Percentiles rank a stretch among this genome's conserved stretches.
Conservation (phyloP, 441 rosid genomes). For the Brassica hybrid region DNA sequence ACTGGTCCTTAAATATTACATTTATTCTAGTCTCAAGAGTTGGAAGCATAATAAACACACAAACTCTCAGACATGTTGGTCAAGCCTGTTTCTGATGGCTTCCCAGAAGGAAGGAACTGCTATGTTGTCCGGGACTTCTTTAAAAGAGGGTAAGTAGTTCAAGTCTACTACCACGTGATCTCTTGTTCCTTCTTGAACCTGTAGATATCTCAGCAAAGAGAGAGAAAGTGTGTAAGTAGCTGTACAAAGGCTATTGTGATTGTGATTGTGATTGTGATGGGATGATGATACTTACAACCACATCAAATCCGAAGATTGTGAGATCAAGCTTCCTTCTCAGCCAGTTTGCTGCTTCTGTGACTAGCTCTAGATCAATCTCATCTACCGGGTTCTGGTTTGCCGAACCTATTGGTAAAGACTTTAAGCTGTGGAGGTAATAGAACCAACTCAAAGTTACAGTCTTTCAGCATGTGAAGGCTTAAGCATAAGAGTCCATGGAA, state of each 20-base stretch:
- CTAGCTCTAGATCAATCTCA: constrained; percentile 62
- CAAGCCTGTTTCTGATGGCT: constrained; percentile 62
- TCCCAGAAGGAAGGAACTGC: constrained; percentile 88
- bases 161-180: constrained; percentile 92
- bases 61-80: background rate
- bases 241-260: too few species aligned
- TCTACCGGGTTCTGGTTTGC: constrained; percentile 37
- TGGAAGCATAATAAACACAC: too few species aligned
- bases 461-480: constrained; percentile 14
- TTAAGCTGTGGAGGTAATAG: constrained; percentile 62
- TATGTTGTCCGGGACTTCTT: constrained; percentile 71
- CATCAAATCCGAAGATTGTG: constrained; percentile 91
- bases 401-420: constrained; percentile 66
- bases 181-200: constrained; percentile 74
- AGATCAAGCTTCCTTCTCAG: constrained; percentile 69
- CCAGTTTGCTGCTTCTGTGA: constrained; percentile 76
- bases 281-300: constrained; percentile 26
- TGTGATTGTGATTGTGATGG: too few species aligned
- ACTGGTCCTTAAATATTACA: constrained; percentile 1
- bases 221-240: background rate
- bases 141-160: constrained; percentile 92
- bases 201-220: constrained; percentile 21
- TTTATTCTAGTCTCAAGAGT: background rate
- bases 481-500: background rate
- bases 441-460: constrained; percentile 12